Evolutionary conservation across 164 flowering plant species (phyloP).

Genomic region (Santalum album): DNA sequence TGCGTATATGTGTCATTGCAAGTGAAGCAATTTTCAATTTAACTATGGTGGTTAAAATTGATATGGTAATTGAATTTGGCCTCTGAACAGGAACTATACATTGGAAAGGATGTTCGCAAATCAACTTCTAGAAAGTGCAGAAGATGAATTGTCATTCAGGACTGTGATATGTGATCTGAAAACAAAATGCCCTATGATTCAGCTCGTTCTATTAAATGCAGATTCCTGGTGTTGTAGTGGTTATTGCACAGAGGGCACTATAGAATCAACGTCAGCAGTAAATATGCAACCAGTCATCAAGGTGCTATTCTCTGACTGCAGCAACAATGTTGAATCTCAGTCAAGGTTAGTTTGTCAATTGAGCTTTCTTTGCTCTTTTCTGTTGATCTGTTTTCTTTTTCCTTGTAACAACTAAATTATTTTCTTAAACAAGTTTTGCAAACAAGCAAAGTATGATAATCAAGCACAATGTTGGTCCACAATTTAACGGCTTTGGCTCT

Average conservation of each 20-base stretch:
- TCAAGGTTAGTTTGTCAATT: slow-evolving; percentile 35
- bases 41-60: too few species aligned
- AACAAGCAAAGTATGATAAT: too few species aligned
- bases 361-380: background rate
- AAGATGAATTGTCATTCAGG: slow-evolving; percentile 74
- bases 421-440: too few species aligned
- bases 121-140: slow-evolving; percentile 65
- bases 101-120: slow-evolving; percentile 61
- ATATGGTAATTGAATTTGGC: slow-evolving; percentile 2
- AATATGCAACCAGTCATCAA: slow-evolving; percentile 58
- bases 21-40: too few species aligned
- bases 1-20: too few species aligned
- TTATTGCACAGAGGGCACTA: slow-evolving; percentile 18
- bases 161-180: slow-evolving; percentile 64
- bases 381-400: background rate
- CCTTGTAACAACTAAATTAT: background rate
- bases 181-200: slow-evolving; percentile 44
- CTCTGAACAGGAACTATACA: slow-evolving; percentile 56
- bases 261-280: slow-evolving; percentile 23
- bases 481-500: too few species aligned
- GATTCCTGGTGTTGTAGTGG: slow-evolving; percentile 65
- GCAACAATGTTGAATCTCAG: slow-evolving; percentile 27
- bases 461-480: too few species aligned
- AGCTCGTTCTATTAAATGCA: slow-evolving; percentile 68
- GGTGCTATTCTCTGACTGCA: slow-evolving; percentile 61